Percentiles rank a stretch among this genome's conserved stretches.
phyloP scores from a whole-genome alignment of 768 basidiomycete species.

The Floccularia luteovirens region DNA sequence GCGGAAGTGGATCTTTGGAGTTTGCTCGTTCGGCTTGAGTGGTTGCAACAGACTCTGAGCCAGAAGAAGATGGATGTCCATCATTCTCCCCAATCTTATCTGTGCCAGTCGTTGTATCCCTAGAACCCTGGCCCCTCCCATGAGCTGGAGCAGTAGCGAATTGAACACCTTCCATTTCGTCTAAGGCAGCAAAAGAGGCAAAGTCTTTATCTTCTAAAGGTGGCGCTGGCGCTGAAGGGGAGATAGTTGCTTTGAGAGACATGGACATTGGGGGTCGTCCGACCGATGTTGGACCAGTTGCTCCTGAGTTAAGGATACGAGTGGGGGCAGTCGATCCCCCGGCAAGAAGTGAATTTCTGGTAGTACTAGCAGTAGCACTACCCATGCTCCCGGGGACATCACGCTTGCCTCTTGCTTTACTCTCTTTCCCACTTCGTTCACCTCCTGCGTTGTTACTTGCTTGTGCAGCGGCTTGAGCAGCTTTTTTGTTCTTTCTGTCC shows the following conservation, averaged over 20 bases:
- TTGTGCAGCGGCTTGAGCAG: slow-evolving; percentile 63
- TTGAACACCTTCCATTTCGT: slow-evolving; percentile 43
- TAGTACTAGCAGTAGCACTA: slow-evolving; percentile 11
- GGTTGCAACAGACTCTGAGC: slow-evolving; percentile 4
- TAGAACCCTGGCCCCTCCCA: slow-evolving; percentile 16
- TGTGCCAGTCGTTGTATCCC: slow-evolving; percentile 4
- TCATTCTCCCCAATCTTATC: slow-evolving; percentile 1
- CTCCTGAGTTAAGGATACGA: slow-evolving; percentile 25
- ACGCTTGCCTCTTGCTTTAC: slow-evolving; percentile 25
- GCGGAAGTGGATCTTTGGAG: slow-evolving; percentile 45
- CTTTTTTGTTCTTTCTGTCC: slow-evolving; percentile 97
- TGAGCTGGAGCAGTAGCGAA: slow-evolving; percentile 38
- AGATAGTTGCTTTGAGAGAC: slow-evolving; percentile 64
- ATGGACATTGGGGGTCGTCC: slow-evolving; percentile 58
- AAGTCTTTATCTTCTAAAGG: slow-evolving; percentile 73
- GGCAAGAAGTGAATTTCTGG: slow-evolving; percentile 32
- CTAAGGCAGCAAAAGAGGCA: slow-evolving; percentile 57
- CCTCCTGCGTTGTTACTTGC: slow-evolving; percentile 30
- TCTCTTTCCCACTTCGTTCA: slow-evolving; percentile 18
- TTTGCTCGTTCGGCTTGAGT: slow-evolving; percentile 17
- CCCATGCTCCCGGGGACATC: slow-evolving; percentile 19
- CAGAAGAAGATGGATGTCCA: slow-evolving; percentile 5
- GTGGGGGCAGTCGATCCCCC: slow-evolving; percentile 68
- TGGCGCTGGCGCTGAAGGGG: slow-evolving; percentile 74
- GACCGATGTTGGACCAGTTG: slow-evolving; percentile 19